Percentiles rank a stretch among this genome's conserved stretches.
These are phyloP conservation scores for Sclerotinia borealis DNA, from an alignment of 2,329 filamentous ascomycete genomes.

Conservation along the genomic window DNA sequence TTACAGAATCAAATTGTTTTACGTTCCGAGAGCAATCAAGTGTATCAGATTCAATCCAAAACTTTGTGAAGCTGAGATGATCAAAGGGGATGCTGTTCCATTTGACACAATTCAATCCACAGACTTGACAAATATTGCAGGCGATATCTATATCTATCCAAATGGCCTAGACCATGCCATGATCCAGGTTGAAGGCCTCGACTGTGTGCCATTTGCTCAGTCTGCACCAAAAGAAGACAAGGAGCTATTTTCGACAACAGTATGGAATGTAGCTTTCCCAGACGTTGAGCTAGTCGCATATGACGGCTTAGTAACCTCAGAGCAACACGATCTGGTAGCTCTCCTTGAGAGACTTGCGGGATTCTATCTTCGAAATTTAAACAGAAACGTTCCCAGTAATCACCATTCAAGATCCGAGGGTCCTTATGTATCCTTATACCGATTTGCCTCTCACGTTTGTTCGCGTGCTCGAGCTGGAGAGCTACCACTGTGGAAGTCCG, in stretches of 20 bases:
- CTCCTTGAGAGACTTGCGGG: slow-evolving; percentile 7
- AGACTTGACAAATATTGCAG: background rate
- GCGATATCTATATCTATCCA: background rate
- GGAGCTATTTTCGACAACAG: slow-evolving; percentile 19
- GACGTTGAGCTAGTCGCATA: slow-evolving; percentile 1
- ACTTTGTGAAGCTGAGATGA: background rate
- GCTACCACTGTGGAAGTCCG: background rate
- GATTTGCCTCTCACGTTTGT: background rate
- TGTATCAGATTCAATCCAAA: slow-evolving; percentile 25
- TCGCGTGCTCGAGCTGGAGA: background rate
- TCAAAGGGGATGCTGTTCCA: background rate
- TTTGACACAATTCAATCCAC: background rate
- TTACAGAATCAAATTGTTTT: slow-evolving; percentile 35
- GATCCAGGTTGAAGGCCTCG: slow-evolving; percentile 21
- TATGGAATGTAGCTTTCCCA: slow-evolving; percentile 12
- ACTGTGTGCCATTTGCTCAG: slow-evolving; percentile 17
- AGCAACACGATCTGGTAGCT: slow-evolving; percentile 12
- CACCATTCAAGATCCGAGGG: background rate
- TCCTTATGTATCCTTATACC: background rate
- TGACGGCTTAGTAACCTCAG: slow-evolving; percentile 7
- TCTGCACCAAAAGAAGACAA: slow-evolving; percentile 20
- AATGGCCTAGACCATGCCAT: slow-evolving; percentile 4
- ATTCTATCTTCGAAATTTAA: background rate
- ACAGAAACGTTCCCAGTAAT: background rate
- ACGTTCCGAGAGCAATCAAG: slow-evolving; percentile 42